phyloP scores from a whole-genome alignment of 176 grass and related monocot species.

The barley (Hordeum vulgare) region DNA sequence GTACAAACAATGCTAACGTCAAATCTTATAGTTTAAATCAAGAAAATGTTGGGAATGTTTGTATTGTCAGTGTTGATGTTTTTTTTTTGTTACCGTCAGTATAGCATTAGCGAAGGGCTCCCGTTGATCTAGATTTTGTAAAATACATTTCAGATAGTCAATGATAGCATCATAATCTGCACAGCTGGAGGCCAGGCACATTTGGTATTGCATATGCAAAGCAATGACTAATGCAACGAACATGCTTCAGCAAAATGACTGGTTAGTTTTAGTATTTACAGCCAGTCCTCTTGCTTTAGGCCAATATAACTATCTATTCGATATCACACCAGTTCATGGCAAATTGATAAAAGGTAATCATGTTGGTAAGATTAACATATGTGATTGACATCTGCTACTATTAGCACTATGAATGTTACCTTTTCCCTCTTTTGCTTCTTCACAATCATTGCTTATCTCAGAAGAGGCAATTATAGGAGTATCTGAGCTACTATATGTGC shows the following conservation, averaged over 20 bases:
- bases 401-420: constrained; percentile 26
- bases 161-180: not conserved
- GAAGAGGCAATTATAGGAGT: not conserved
- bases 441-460: constrained; percentile 17
- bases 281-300: not conserved
- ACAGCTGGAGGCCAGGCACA: not conserved
- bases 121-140: not conserved
- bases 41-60: not conserved
- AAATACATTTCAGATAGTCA: not conserved
- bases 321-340: not conserved
- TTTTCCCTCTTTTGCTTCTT: constrained; percentile 29
- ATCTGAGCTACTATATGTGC: constrained; percentile 10
- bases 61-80: not conserved
- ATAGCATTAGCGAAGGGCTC: not conserved
- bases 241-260: not conserved
- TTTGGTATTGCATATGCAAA: not conserved
- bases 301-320: not conserved
- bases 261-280: not conserved
- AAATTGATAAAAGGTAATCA: constrained; percentile 6
- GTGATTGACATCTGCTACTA: not conserved
- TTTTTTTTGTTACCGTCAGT: not conserved
- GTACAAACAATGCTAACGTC: not conserved
- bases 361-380: constrained; percentile 11
- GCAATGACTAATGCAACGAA: not conserved
- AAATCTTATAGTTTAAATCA: not conserved